Conservation (phyloP, 164 flowering plant species). For the Stephania yunnanensis region DNA sequence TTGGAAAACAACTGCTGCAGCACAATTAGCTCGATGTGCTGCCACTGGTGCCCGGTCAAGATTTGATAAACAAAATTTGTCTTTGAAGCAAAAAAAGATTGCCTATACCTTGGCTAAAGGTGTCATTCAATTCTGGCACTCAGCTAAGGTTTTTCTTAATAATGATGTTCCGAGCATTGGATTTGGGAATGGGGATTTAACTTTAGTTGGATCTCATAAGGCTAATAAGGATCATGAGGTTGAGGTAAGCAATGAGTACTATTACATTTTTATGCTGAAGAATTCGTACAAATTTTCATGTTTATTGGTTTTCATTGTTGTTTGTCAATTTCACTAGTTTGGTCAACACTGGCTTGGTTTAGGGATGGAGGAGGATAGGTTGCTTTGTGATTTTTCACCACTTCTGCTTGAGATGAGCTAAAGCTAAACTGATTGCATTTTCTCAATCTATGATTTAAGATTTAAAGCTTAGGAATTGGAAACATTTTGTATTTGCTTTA, state of each 20-base stretch:
- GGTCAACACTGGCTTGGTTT: background rate
- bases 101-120: constrained; percentile 63
- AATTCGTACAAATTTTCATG: background rate
- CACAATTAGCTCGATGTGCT: constrained; percentile 52
- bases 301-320: background rate
- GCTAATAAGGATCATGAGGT: constrained; percentile 21
- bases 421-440: too few species aligned
- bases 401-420: too few species aligned
- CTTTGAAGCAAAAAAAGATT: constrained; percentile 41
- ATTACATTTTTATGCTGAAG: background rate
- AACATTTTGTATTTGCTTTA: too few species aligned
- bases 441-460: too few species aligned
- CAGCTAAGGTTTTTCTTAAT: constrained; percentile 38
- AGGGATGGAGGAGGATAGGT: background rate
- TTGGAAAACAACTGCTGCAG: constrained; percentile 87
- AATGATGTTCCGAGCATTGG: constrained; percentile 17
- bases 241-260: constrained; percentile 15
- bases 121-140: constrained; percentile 81
- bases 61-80: constrained; percentile 32
- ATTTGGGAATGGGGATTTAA: constrained; percentile 16
- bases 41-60: constrained; percentile 48
- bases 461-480: too few species aligned
- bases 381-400: background rate
- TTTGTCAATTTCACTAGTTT: background rate
- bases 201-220: constrained; percentile 16